These are phyloP conservation scores for Discostella stelligeroides DNA, from an alignment of 108 stramenopile genomes.

Conservation along the genomic window DNA sequence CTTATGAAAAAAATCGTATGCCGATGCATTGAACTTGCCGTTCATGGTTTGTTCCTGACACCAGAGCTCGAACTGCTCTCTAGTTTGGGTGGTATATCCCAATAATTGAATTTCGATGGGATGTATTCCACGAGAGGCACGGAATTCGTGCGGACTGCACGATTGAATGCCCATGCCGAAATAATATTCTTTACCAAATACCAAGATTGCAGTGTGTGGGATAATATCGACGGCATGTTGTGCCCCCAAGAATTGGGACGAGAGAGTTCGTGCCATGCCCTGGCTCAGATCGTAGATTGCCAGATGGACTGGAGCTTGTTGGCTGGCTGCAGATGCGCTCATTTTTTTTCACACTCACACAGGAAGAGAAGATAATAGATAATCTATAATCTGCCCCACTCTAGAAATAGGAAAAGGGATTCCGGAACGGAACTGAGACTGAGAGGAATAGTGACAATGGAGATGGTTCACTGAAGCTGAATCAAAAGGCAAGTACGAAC, in stretches of 20 bases:
- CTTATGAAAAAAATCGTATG: slow-evolving; percentile 66
- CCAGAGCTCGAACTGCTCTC: slow-evolving; percentile 73
- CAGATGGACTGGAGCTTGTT: slow-evolving; percentile 66
- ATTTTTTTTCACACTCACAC: too few relatives aligned
- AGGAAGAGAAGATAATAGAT: too few relatives aligned
- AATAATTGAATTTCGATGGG: slow-evolving; percentile 59
- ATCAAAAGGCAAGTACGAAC: too few relatives aligned
- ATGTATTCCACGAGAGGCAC: slow-evolving; percentile 45
- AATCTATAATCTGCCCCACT: too few relatives aligned
- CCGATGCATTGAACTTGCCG: slow-evolving; percentile 30
- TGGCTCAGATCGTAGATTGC: slow-evolving; percentile 77
- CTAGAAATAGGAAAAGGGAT: too few relatives aligned
- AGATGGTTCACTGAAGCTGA: too few relatives aligned
- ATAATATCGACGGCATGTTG: slow-evolving; percentile 71
- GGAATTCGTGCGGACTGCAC: slow-evolving; percentile 54
- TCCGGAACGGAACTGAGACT: too few relatives aligned
- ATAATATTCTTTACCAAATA: slow-evolving; percentile 74
- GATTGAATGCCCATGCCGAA: slow-evolving; percentile 75
- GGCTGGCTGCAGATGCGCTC: too few relatives aligned
- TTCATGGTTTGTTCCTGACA: slow-evolving; percentile 43
- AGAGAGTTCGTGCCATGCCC: slow-evolving; percentile 71
- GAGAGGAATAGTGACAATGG: too few relatives aligned
- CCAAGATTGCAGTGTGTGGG: slow-evolving; percentile 73
- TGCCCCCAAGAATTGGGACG: slow-evolving; percentile 73
- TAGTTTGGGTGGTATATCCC: slow-evolving; percentile 56